Base-by-base conservation (phyloP, 1,284 basidiomycete species). In the Boletus sp. region DNA sequence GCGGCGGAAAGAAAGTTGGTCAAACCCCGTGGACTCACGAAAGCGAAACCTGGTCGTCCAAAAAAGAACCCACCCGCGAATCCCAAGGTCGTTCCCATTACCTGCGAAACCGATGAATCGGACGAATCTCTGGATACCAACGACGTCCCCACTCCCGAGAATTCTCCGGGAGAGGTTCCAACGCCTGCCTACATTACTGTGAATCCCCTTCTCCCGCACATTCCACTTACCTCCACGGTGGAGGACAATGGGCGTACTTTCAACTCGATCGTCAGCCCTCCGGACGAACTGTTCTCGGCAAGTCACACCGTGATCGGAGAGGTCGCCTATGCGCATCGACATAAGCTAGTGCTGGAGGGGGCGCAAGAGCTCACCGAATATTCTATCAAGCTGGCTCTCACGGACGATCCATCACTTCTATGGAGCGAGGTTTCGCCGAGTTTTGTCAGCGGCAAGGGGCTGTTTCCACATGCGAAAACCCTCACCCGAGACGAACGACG, bases 401-500 rank as follows among this genome's bases (percentile, higher is more conserved):
- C 58, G 25, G 61, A 65, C 16, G 68, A 73, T 59, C 55, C 31
- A 35, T 55, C 50, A 33, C 50, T 60, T 33, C 61, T 49, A 8
- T 70, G 67, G 64, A 64, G 55, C 43, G 69, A 61, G 37, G 50
- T 52, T 2, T 72, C 62, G 14, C 65, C 70, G 7, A 68, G 64
- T 31, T 62, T 64, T 49, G 56, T 61, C 25, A 67, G 67, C n/a
- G 21, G 33, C 53, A 60, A 56, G 35, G 67, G 62, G 3, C 50
- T 71, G 19, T 64, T 74, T 46, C 67, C 73, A 37, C 75, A 77
- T 55, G 70, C 74, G 54, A 71, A 75, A 50, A 65, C 76, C 48
- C 73, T 85, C 52, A 75, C 77, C n/a, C 64, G 71, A 61, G 66
- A 67, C 27, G 82, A 86, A 67, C 81, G 85, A 38, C 71, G 76